Evolutionary conservation across 1,284 basidiomycete genomes (phyloP).

Genomic region (Ganoderma boninense): DNA sequence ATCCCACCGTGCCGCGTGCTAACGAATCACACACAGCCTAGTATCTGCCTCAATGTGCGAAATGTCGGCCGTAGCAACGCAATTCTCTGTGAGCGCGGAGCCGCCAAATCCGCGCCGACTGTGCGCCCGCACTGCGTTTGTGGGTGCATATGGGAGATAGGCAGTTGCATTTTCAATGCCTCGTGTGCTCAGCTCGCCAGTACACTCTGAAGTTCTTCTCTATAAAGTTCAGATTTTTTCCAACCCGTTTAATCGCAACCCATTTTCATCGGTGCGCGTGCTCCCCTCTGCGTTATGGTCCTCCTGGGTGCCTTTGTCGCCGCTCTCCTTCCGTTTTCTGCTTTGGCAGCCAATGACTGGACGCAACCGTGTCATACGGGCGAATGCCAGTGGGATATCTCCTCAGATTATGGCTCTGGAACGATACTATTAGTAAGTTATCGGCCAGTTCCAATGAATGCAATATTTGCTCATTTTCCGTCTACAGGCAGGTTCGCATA

Average conservation of each 20-base stretch:
- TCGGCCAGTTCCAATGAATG: not conserved
- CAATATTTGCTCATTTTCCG: constrained; percentile 16
- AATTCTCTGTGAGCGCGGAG: not conserved
- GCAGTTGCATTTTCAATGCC: not conserved
- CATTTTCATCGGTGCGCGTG: not conserved
- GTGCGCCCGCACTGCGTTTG: constrained; percentile 6
- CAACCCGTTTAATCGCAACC: not conserved
- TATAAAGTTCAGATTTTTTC: not conserved
- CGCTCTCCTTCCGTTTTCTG: constrained; percentile 1
- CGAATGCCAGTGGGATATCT: constrained; percentile 22
- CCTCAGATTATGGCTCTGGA: constrained; percentile 8
- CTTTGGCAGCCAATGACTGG: constrained; percentile 17
- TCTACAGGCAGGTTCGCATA: constrained; percentile 40
- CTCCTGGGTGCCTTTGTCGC: not conserved
- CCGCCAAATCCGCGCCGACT: not conserved
- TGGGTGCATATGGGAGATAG: not conserved
- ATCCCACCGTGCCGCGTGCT: too few species aligned
- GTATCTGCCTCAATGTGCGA: not conserved
- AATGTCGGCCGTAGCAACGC: not conserved
- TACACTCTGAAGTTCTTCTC: too few species aligned
- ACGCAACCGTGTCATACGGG: constrained; percentile 20
- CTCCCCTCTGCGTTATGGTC: not conserved
- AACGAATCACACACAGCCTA: not conserved
- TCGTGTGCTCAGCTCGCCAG: too few species aligned
- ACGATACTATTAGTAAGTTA: constrained; percentile 19